Percentiles rank a stretch among this genome's conserved stretches.
These are phyloP conservation scores for Aspergillus sp. DNA, from an alignment of 2,329 filamentous ascomycete species.

Conservation along the genomic window DNA sequence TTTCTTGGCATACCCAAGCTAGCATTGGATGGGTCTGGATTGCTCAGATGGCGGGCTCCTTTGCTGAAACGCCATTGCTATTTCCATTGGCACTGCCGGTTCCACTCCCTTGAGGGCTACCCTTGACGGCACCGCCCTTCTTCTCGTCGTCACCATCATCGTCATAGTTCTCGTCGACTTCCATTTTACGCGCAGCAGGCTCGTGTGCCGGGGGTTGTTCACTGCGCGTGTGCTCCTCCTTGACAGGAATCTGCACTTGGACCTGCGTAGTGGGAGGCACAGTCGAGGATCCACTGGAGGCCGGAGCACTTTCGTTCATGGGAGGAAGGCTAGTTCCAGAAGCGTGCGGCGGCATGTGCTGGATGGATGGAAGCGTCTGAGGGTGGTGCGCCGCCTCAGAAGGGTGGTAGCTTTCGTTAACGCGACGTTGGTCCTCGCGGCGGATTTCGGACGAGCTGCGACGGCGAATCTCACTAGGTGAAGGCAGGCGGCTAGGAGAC, in stretches of 20 bases:
- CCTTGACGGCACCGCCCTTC: slow-evolving; percentile 42
- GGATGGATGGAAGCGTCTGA: slow-evolving; percentile 60
- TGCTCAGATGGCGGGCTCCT: slow-evolving; percentile 37
- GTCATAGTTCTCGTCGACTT: slow-evolving; percentile 96
- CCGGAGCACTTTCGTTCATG: slow-evolving; percentile 52
- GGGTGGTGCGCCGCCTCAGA: slow-evolving; percentile 91
- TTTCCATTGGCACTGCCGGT: slow-evolving; percentile 33
- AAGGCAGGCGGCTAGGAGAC: slow-evolving; percentile 59
- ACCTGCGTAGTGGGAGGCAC: slow-evolving; percentile 52
- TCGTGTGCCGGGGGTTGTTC: slow-evolving; percentile 66
- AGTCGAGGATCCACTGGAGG: slow-evolving; percentile 49
- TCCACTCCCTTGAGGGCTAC: slow-evolving; percentile 40
- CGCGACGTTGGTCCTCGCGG: slow-evolving; percentile 71
- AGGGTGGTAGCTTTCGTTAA: slow-evolving; percentile 81
- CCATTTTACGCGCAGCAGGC: slow-evolving; percentile 90
- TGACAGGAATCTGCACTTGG: slow-evolving; percentile 60
- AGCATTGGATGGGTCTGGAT: neutral
- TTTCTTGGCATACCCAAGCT: neutral
- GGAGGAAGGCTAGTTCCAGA: slow-evolving; percentile 61
- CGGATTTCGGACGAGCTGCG: slow-evolving; percentile 77
- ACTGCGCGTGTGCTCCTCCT: slow-evolving; percentile 59
- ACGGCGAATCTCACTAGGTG: slow-evolving; percentile 70
- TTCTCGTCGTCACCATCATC: slow-evolving; percentile 88
- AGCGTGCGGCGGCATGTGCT: slow-evolving; percentile 50
- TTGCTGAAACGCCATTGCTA: slow-evolving; percentile 35